Base-by-base conservation (phyloP, 2,329 filamentous ascomycete species). In the Phialocephala subalpina region DNA sequence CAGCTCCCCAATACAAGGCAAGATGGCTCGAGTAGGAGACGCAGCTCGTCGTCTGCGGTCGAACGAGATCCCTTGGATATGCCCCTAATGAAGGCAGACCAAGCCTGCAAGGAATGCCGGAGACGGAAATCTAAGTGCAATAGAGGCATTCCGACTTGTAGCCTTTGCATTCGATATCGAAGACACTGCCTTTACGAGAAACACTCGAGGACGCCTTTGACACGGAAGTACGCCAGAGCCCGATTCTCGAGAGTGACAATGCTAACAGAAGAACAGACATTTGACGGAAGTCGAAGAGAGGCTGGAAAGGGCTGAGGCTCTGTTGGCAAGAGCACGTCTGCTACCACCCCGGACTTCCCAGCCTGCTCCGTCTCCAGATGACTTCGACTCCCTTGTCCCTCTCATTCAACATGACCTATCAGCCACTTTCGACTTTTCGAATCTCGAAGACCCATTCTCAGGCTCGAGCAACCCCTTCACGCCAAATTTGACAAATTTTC, bases 231-330 rank as follows among this genome's bases (percentile, higher is more conserved):
- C n/a, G 49, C 22, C 18, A 53, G 7, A 33, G 27, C 18, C 40
- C 18, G 7, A 53, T 25, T 12, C 22, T 25, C 18, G 14, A 18
- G 27, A 53, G 49, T 53, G 8, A 7, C 49, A 27, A 25, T 20
- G 27, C 49, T 53, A 12, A 53, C 27, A 9, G 8, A 33, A 22
- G 8, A 53, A 5, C 18, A 53, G 49, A 33, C 49, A 53, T 27
- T 33, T 53, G 18, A 53, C 49, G 6, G 49, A 73, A 45, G 57
- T 59, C 11, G 36, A 59, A 45, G 57, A 59, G n/a, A 59, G 57
- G 38, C 7, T 59, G 22, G 55, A 58, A 35, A 56, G 52, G 27
- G 52, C 22, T 20, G 52, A 56, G 52, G 52, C 16, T 16, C 27
- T 56, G n/a, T 25, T 53, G 7, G 49, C 49, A 5, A 53, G 49